Conservation (phyloP, 1,284 basidiomycete species). For the Tetrapyrgos nigripes region DNA sequence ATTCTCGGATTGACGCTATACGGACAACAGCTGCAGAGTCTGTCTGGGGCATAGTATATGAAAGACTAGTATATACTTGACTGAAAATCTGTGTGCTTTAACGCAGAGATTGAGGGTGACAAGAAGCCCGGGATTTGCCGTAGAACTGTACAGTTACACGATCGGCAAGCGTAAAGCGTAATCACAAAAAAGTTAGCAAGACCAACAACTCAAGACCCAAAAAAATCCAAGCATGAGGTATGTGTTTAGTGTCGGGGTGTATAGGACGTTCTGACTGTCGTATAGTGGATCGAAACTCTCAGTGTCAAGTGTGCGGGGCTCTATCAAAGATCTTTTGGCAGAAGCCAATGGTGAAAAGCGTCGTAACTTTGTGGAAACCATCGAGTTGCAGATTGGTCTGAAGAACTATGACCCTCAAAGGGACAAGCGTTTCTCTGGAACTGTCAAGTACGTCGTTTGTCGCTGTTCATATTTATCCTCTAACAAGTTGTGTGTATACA, state of each 20-base stretch:
- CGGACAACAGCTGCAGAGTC: neutral
- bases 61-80: no score
- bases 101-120: neutral
- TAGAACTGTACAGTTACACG: neutral
- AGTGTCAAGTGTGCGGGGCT: slow-evolving; percentile 99
- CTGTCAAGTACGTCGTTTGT: slow-evolving; percentile 75
- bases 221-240: slow-evolving; percentile 11
- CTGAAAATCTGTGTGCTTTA: no score
- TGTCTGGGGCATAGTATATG: neutral
- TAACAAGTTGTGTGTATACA: slow-evolving; percentile 35
- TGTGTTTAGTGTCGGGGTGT: neutral
- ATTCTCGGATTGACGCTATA: neutral
- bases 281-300: slow-evolving; percentile 74
- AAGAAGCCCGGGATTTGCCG: no score
- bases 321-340: slow-evolving; percentile 85
- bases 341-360: slow-evolving; percentile 84
- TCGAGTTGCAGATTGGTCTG: slow-evolving; percentile 96
- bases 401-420: slow-evolving; percentile 99
- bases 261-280: neutral
- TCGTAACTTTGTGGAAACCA: slow-evolving; percentile 91
- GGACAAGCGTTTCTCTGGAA: slow-evolving; percentile 97
- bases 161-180: neutral
- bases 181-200: neutral
- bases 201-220: slow-evolving; percentile 7
- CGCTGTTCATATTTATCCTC: neutral